A percentile compares a stretch with the other conserved stretches of the same genome.
Evolutionary conservation across 495 filamentous ascomycete genomes (phyloP).

Genomic region (Ascodesmis nigricans): DNA sequence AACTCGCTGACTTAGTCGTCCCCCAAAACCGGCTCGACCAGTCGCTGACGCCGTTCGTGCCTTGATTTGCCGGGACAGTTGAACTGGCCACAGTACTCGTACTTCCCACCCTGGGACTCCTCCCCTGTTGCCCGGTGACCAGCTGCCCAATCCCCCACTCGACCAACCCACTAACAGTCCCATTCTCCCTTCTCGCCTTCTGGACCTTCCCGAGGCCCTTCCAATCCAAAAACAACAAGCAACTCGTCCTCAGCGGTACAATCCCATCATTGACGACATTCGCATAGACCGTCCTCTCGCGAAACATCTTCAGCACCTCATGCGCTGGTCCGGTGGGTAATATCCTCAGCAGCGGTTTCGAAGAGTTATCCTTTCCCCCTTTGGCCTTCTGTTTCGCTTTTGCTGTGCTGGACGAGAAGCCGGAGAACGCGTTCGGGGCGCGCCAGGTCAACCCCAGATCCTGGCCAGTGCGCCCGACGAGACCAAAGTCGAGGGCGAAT

Average conservation of each 20-base stretch:
- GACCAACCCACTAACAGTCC: constrained; percentile 72
- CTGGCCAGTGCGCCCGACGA: constrained; percentile 85
- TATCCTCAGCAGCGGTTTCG: constrained; percentile 78
- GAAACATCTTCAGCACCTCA: constrained; percentile 61
- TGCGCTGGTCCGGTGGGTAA: constrained; percentile 86
- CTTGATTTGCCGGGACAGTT: constrained; percentile 4
- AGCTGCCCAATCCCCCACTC: constrained; percentile 90
- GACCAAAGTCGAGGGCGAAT: constrained; percentile 85
- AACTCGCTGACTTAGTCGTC: not conserved
- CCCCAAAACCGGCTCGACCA: too few species aligned
- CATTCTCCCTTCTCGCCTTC: constrained; percentile 80
- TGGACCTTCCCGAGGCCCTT: constrained; percentile 78
- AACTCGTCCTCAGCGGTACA: constrained; percentile 83
- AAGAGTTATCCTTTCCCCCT: not conserved
- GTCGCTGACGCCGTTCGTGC: too few species aligned
- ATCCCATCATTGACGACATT: constrained; percentile 99
- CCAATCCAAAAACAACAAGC: constrained; percentile 93
- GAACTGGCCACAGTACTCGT: constrained; percentile 1
- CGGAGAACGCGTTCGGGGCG: constrained; percentile 35
- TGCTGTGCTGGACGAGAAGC: constrained; percentile 8
- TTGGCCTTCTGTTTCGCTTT: constrained; percentile 8
- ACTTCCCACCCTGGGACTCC: not conserved
- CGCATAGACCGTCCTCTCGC: constrained; percentile 81
- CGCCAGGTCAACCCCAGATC: constrained; percentile 90
- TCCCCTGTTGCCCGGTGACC: constrained; percentile 26